A percentile compares a stretch with the other conserved stretches of the same genome.
Conservation (phyloP, 1,284 basidiomycete genomes). For the Ustilago sp. region DNA sequence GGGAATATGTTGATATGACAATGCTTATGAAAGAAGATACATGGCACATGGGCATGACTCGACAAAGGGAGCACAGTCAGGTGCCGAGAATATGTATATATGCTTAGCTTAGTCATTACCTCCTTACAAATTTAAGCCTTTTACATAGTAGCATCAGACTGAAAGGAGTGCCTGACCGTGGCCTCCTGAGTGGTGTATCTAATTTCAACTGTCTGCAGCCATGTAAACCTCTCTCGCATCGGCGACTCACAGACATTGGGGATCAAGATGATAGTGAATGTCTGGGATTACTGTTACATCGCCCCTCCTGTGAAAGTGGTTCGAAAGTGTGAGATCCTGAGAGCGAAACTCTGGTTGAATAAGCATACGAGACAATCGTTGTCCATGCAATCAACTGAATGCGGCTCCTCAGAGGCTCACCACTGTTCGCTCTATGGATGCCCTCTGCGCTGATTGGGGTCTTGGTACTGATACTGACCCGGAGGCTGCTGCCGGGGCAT, state of each 20-base stretch:
- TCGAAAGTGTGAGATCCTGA: too few relatives aligned
- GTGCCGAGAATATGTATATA: too few relatives aligned
- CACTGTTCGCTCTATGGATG: slow-evolving; percentile 9
- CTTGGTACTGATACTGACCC: slow-evolving; percentile 10
- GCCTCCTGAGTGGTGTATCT: too few relatives aligned
- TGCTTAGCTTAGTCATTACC: too few relatives aligned
- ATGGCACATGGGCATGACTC: too few relatives aligned
- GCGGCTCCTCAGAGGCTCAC: background rate
- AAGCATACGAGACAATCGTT: background rate
- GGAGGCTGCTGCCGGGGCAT: background rate
- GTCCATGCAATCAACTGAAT: background rate
- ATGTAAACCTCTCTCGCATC: background rate
- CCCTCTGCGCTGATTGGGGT: slow-evolving; percentile 20
- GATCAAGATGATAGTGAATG: background rate
- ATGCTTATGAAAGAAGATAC: too few relatives aligned
- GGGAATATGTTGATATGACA: too few relatives aligned
- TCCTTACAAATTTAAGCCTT: too few relatives aligned
- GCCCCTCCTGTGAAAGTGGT: background rate
- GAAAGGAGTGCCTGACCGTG: too few relatives aligned
- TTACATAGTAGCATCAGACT: too few relatives aligned
- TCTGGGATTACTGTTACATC: background rate
- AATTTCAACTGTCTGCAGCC: too few relatives aligned
- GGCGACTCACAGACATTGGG: background rate
- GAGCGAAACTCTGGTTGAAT: background rate
- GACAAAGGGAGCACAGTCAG: too few relatives aligned